Evolutionary conservation across 352 stramenopile genomes (phyloP).

Genomic region (Plasmopara viticola): DNA sequence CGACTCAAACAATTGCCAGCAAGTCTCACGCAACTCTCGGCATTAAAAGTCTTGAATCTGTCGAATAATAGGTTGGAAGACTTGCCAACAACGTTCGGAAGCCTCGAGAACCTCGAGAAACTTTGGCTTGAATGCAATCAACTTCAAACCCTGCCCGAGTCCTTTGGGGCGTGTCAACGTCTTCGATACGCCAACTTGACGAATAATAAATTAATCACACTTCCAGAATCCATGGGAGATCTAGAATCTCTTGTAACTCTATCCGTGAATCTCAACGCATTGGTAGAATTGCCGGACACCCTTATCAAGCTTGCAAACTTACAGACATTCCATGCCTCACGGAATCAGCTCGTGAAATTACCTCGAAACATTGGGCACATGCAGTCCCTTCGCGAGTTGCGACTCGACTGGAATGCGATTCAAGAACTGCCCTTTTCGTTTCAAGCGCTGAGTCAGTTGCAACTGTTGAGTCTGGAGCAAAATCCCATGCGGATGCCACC

Average conservation of each 20-base stretch:
- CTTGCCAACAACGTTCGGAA: constrained; percentile 39
- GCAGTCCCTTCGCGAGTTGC: constrained; percentile 35
- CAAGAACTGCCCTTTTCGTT: constrained; percentile 64
- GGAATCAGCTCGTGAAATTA: constrained; percentile 37
- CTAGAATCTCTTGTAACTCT: constrained; percentile 37
- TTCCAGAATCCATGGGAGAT: constrained; percentile 36
- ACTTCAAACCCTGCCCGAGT: constrained; percentile 33
- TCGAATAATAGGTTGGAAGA: constrained; percentile 45
- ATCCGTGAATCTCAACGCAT: constrained; percentile 48
- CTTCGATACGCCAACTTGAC: constrained; percentile 37
- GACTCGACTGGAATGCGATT: constrained; percentile 60
- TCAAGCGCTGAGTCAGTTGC: constrained; percentile 22
- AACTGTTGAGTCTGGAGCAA: constrained; percentile 49
- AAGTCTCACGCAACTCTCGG: constrained; percentile 36
- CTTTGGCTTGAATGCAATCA: constrained; percentile 52
- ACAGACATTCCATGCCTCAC: constrained; percentile 34
- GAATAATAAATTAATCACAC: constrained; percentile 28
- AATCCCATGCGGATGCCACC: constrained; percentile 50
- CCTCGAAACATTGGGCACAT: constrained; percentile 49
- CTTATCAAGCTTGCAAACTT: constrained; percentile 31
- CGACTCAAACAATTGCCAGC: constrained; percentile 33
- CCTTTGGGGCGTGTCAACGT: constrained; percentile 32
- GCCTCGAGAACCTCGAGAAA: constrained; percentile 27
- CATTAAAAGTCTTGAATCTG: constrained; percentile 37
- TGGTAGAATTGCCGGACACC: constrained; percentile 37